Evolutionary conservation across 805 yeast species (phyloP).

Genomic region (Saccharomycopsis synnaedendra): DNA sequence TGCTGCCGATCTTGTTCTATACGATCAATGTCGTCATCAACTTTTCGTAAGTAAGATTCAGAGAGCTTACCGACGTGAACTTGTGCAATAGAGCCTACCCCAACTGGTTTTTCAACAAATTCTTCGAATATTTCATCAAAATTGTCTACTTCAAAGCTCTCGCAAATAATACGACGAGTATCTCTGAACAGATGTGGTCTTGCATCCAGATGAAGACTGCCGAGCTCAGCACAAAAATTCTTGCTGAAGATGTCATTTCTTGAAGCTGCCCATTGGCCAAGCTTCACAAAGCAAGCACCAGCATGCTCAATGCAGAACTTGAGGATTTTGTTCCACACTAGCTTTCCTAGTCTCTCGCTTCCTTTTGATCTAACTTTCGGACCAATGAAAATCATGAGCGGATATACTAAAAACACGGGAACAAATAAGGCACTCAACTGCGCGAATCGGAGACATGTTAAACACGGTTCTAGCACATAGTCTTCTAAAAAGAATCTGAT

Average conservation of each 20-base stretch:
- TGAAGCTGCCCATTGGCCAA: conserved; percentile 99
- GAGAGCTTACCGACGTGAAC: conserved; percentile 70
- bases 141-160: conserved; percentile 35
- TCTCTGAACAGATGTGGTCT: conserved; percentile 53
- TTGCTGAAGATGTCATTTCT: conserved; percentile 85
- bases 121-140: conserved; percentile 76
- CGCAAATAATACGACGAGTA: conserved; percentile 47
- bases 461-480: conserved; percentile 54
- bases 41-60: conserved; percentile 29
- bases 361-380: conserved; percentile 16
- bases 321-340: conserved; percentile 59
- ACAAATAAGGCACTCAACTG: conserved; percentile 56
- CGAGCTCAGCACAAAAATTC: conserved; percentile 66
- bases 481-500: conserved; percentile 38
- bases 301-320: conserved; percentile 66
- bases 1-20: conserved; percentile 19
- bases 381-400: conserved; percentile 32
- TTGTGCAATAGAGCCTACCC: conserved; percentile 98
- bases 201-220: conserved; percentile 74
- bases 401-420: conserved; percentile 59
- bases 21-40: conserved; percentile 18
- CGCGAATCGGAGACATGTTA: conserved; percentile 56
- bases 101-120: conserved; percentile 66
- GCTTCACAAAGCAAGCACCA: conserved; percentile 83
- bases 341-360: conserved; percentile 46